Conservation (phyloP, 2,329 filamentous ascomycete species). For the Fusarium nodosum region DNA sequence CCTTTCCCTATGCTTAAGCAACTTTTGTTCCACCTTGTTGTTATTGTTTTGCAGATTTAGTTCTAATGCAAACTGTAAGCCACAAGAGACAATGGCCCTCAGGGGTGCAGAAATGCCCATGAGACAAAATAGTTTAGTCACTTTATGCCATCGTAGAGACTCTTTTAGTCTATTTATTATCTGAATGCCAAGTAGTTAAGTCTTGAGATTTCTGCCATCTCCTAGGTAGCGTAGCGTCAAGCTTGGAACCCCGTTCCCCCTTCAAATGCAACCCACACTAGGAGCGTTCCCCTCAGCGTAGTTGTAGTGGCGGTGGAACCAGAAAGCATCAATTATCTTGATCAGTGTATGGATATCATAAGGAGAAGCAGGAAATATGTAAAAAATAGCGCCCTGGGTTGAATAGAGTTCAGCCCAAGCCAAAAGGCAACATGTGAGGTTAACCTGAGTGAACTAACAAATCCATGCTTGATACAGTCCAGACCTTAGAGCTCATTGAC, state of each 20-base stretch:
- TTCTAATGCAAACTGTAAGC: slow-evolving; percentile 20
- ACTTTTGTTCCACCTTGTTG: background rate
- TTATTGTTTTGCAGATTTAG: background rate
- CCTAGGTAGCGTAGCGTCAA: background rate
- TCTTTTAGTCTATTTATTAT: too few species aligned
- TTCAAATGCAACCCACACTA: background rate
- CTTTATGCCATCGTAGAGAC: too few species aligned
- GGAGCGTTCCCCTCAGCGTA: background rate
- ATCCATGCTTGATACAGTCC: background rate
- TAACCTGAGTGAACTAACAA: background rate
- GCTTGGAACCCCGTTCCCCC: background rate
- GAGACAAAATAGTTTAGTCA: too few species aligned
- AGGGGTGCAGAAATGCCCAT: too few species aligned
- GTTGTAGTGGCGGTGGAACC: slow-evolving; percentile 27
- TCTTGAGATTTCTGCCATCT: too few species aligned
- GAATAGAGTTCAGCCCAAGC: slow-evolving; percentile 4
- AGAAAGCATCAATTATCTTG: slow-evolving; percentile 3
- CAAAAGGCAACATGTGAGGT: background rate
- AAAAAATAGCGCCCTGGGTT: background rate
- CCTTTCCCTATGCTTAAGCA: background rate
- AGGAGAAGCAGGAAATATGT: background rate
- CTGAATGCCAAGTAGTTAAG: too few species aligned
- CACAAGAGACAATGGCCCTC: background rate
- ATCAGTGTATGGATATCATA: background rate
- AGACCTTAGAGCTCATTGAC: background rate